Base-by-base conservation (phyloP, 164 flowering plant genomes). In the Echeveria elegans region DNA sequence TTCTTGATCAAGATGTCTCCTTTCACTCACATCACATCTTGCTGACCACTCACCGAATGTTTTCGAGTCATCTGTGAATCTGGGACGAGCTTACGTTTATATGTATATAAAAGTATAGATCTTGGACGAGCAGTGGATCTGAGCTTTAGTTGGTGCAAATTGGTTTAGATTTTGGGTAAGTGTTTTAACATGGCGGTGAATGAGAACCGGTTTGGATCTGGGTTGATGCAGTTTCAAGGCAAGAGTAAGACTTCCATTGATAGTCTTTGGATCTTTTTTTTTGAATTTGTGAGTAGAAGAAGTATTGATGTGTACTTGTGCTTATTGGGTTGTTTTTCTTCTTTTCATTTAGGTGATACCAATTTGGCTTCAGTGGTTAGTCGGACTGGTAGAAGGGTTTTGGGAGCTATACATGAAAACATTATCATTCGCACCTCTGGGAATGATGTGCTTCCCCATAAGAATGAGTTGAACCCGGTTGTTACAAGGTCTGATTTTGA, bases 391-490 rank as follows among this genome's bases (percentile, higher is more conserved):
- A 61, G 75, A 60, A 60, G 68, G 28, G 66, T 67, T 30, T 40
- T 72, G 26, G 38, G 69, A 38, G 14, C 5, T 43, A 59, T 72
- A 23, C 37, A 72, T 65, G 62, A 68, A 45, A 72, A 72, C 60
- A 64, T 64, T 2, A 29, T 53, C 40, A 18, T 63, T 63, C 32
- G 74, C 37, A 31, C 43, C 29, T n/a, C 53, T 53, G 23, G 23
- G 32, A 50, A 62, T 28, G 53, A 23, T 32, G 43, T 34, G 10
- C 38, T 29, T 40, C 45, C 5, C 5, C 47, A 32, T 12, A 66
- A 63, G 45, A 63, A 21, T 21, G 30, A 7, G 19, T 28, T 41
- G 31, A 19, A 47, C 10, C 50, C 32, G 4, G 48, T 28, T 28
- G 47, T 43, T 12, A 12, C 61, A 56, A 56, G 59, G 59, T 53